phyloP scores from a whole-genome alignment of 108 stramenopile species.

The Discostella stelligeroides region DNA sequence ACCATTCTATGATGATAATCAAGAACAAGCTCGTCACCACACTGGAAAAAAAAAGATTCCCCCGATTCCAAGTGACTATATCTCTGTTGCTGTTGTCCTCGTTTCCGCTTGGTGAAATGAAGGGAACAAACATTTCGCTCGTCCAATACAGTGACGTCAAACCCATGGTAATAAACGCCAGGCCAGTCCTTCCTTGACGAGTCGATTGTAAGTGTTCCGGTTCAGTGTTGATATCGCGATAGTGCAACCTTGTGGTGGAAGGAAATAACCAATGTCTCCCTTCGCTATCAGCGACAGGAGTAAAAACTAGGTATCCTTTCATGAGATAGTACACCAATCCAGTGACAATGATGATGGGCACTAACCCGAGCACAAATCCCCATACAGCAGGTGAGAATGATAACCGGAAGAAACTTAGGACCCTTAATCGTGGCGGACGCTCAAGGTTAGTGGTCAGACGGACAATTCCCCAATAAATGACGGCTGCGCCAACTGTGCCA shows the following conservation, averaged over 20 bases:
- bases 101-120: slow-evolving; percentile 43
- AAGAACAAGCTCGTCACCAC: slow-evolving; percentile 70
- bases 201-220: slow-evolving; percentile 47
- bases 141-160: slow-evolving; percentile 49
- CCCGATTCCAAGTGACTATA: slow-evolving; percentile 61
- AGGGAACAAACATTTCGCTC: slow-evolving; percentile 68
- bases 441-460: slow-evolving; percentile 70
- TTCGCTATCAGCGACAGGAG: slow-evolving; percentile 22
- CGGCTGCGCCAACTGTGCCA: slow-evolving; percentile 58
- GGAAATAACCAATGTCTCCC: slow-evolving; percentile 35
- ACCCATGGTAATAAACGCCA: slow-evolving; percentile 69
- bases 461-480: slow-evolving; percentile 63
- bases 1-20: slow-evolving; percentile 72
- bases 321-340: slow-evolving; percentile 38
- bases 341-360: slow-evolving; percentile 67
- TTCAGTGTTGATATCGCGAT: slow-evolving; percentile 56
- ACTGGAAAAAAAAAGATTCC: slow-evolving; percentile 69
- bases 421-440: slow-evolving; percentile 64
- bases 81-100: slow-evolving; percentile 34
- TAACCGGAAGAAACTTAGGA: slow-evolving; percentile 60
- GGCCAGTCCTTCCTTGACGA: slow-evolving; percentile 73
- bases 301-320: slow-evolving; percentile 34
- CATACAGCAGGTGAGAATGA: slow-evolving; percentile 64
- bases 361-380: slow-evolving; percentile 69
- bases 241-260: slow-evolving; percentile 50